A percentile compares a stretch with the other conserved stretches of the same genome.
phyloP scores from a whole-genome alignment of 805 yeast species.

The Candida pini region DNA sequence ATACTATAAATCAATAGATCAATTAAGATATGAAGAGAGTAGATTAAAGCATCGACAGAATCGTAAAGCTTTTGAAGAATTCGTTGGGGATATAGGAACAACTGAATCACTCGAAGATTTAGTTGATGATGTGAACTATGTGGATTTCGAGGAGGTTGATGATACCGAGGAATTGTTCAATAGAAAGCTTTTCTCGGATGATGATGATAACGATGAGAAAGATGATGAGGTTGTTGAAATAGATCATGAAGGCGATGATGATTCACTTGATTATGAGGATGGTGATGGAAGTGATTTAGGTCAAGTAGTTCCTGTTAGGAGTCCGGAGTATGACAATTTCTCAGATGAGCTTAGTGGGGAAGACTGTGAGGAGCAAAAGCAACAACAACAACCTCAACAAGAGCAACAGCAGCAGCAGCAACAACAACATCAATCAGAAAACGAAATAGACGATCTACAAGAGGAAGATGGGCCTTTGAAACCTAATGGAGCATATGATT shows the following conservation, averaged over 20 bases:
- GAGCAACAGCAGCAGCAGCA: slow-evolving; percentile 2
- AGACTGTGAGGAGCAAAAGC: neutral
- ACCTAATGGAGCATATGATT: slow-evolving; percentile 7
- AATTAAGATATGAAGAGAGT: slow-evolving; percentile 22
- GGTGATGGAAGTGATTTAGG: neutral
- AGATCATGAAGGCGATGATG: slow-evolving; percentile 6
- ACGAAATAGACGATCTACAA: slow-evolving; percentile 1
- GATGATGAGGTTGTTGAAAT: slow-evolving; percentile 31
- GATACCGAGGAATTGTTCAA: slow-evolving; percentile 35
- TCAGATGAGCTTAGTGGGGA: slow-evolving; percentile 7
- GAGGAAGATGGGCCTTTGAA: slow-evolving; percentile 2
- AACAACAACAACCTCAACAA: neutral
- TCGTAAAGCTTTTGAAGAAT: slow-evolving; percentile 15
- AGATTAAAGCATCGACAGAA: slow-evolving; percentile 10
- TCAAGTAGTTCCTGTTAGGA: neutral
- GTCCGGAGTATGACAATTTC: slow-evolving; percentile 9
- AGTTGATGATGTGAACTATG: slow-evolving; percentile 28
- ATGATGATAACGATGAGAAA: slow-evolving; percentile 38
- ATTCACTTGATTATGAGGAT: slow-evolving; percentile 2
- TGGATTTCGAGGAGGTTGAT: slow-evolving; percentile 28
- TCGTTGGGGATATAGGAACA: slow-evolving; percentile 17
- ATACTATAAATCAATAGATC: slow-evolving; percentile 31
- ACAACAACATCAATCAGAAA: neutral
- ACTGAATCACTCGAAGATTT: slow-evolving; percentile 22
- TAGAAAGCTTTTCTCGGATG: slow-evolving; percentile 30